Base-by-base conservation (phyloP, 164 flowering plant species). In the Liriodendron chinense region DNA sequence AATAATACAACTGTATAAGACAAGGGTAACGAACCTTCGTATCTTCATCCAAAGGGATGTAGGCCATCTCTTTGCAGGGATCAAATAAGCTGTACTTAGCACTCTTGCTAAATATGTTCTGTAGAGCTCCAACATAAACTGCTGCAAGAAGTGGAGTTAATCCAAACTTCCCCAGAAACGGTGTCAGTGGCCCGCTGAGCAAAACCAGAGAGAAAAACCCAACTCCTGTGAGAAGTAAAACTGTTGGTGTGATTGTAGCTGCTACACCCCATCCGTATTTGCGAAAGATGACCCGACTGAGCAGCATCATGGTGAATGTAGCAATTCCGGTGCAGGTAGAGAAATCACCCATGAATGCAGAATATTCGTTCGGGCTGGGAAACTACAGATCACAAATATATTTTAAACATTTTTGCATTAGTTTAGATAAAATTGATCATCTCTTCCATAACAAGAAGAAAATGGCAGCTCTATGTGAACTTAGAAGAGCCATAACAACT, bases 241-340 rank as follows among this genome's bases (percentile, higher is more conserved):
- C 82, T 56, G 79, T 67, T 7, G 82, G 82, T 49, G 82, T 80
- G 72, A 80, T 80, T 14, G 80, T 75, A 59, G 82, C 82, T 16
- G 82, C 82, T 21, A 80, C 79, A 69, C 82, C 82, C 82, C 82
- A 80, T 70, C 82, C 82, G 50, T 74, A 80, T 80, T 77, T 80
- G 69, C 79, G 79, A 47, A 80, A 80, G 63, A 80, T 80, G 68
- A 80, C 61, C 48, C 79, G 77, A 67, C 82, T 80, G 13, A 80
- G 77, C 59, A 80, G 66, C 82, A 80, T 80, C 82, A 80, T 80
- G 47, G 77, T 65, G 68, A 80, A 80, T 43, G 82, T 80, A n/a
- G 77, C 79, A 26, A 80, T 49, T 70, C 82, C 82, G 23, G 82
- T 80, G 70, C 68, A 71, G 28, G 79, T 34, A 59, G 82, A 80